Percentiles rank a stretch among this genome's conserved stretches.
These are phyloP conservation scores for Lignosus rhinocerotis DNA, from an alignment of 1,284 basidiomycete genomes.

Conservation along the genomic window DNA sequence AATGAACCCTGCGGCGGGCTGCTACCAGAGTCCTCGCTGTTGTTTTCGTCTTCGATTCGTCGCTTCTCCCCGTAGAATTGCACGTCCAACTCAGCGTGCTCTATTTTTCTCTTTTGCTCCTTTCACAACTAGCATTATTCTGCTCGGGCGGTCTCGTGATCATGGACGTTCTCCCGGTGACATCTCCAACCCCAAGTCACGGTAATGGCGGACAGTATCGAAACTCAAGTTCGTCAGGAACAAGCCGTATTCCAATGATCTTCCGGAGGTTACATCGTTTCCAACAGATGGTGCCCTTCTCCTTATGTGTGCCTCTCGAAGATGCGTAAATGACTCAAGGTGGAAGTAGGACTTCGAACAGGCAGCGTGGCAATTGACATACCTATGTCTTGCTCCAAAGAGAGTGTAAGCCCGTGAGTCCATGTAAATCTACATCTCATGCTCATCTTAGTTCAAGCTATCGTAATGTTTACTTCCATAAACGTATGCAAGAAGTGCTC, in stretches of 20 bases:
- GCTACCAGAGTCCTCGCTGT: neutral
- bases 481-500: conserved; percentile 54
- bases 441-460: conserved; percentile 49
- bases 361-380: conserved; percentile 91
- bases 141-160: conserved; percentile 35
- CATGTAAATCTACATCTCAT: conserved; percentile 5
- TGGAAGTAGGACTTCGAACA: conserved; percentile 85
- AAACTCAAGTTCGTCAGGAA: conserved; percentile 31
- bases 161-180: conserved; percentile 63
- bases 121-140: neutral
- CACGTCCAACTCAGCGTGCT: no score
- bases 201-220: conserved; percentile 36
- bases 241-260: conserved; percentile 73
- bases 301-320: neutral
- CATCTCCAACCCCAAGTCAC: conserved; percentile 38
- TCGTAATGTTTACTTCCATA: conserved; percentile 90
- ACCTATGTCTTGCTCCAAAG: conserved; percentile 86
- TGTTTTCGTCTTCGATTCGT: neutral
- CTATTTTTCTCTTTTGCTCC: neutral
- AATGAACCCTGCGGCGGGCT: neutral
- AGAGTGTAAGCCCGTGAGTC: conserved; percentile 71
- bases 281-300: conserved; percentile 74
- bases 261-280: conserved; percentile 78
- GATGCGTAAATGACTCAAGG: conserved; percentile 1
- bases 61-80: neutral